phyloP scores from a whole-genome alignment of 2,329 filamentous ascomycete genomes.

The Cucurbitaria berberidis region DNA sequence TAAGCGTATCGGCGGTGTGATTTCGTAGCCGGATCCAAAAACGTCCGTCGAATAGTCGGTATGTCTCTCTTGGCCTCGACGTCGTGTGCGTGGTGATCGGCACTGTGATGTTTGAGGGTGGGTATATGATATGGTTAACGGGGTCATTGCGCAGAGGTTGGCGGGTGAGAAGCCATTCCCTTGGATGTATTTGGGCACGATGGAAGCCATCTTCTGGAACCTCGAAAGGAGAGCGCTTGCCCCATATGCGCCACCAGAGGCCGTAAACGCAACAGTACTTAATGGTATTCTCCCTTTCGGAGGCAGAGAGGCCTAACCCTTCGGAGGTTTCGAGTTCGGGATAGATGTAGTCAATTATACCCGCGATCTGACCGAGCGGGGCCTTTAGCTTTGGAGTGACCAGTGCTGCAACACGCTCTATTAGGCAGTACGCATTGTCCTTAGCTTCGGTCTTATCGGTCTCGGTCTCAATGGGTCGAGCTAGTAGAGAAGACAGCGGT shows the following conservation, averaged over 20 bases:
- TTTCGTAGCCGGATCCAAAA: conserved; percentile 61
- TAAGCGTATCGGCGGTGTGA: conserved; percentile 32
- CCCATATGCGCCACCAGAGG: conserved; percentile 35
- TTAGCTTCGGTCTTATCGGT: conserved; percentile 27
- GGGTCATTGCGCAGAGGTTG: conserved; percentile 18
- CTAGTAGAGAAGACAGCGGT: conserved; percentile 25
- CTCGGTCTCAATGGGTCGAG: conserved; percentile 15
- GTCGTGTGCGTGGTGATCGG: neutral
- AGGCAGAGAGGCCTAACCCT: neutral
- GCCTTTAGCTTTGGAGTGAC: conserved; percentile 56
- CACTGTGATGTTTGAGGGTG: conserved; percentile 7
- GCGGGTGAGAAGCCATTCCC: conserved; percentile 38
- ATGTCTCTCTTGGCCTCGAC: conserved; percentile 20
- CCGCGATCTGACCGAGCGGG: conserved; percentile 52
- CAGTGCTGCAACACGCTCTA: conserved; percentile 58
- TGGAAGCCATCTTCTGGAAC: conserved; percentile 5
- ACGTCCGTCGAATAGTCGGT: conserved; percentile 61
- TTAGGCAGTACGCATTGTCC: conserved; percentile 50
- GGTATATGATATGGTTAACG: conserved; percentile 9
- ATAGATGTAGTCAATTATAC: conserved; percentile 52
- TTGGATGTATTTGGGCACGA: conserved; percentile 5
- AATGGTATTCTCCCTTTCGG: conserved; percentile 4
- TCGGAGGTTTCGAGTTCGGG: conserved; percentile 27
- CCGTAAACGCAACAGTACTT: conserved; percentile 27
- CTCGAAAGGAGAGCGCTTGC: conserved; percentile 18